Evolutionary conservation across 768 basidiomycete species (phyloP), one percentile per base, ranked within the genome.

Genomic region (Mycena indigotica): DNA sequence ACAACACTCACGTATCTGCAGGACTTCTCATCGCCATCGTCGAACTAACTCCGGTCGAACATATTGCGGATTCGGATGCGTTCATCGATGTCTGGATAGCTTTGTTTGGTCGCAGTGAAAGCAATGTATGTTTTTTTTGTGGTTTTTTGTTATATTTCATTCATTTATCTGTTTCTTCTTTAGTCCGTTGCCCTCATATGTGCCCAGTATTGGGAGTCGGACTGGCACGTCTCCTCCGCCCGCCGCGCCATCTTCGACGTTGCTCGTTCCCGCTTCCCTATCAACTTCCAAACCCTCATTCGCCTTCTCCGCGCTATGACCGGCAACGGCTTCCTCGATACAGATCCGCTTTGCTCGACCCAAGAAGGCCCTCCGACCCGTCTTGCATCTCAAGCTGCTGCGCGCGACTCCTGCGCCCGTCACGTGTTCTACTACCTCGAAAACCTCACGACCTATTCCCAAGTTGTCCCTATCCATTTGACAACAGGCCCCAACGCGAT

Each of bases 221-320:
- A 95, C 66, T 90, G 86, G 84, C 75, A 84, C 35, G 77, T 80
- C 32, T 84, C 84, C 46, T 78, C 81, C 3, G 74, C 86, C 19
- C 89, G 93, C 28, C 83, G 89, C 25, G 89, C 90, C 30, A 82
- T 95, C 50, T 82, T 98, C 53, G 93, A 95, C 58, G 85, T 93
- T 23, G 84, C 89, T 5, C 82, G 89, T 3, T 83, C 89, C 8
- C 84, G 91, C 2, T 98, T 94, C 72, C 95, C 95, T 2, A 81
- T 92, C 28, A 86, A 93, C 53, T 80, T 89, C 60, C 77, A 79
- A 24, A 84, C 87, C 0, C 81, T 95, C 21, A 69, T 91, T 38
- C 81, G 83, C 19, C 79, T 96, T 5, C 79, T 95, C 1, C 84
- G 90, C 6, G 79, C 92, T 1, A 85, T 95, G 81, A 87, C 86